Evolutionary conservation across 331 rosid genomes (phyloP).

Genomic region (Stylosanthes scabra): DNA sequence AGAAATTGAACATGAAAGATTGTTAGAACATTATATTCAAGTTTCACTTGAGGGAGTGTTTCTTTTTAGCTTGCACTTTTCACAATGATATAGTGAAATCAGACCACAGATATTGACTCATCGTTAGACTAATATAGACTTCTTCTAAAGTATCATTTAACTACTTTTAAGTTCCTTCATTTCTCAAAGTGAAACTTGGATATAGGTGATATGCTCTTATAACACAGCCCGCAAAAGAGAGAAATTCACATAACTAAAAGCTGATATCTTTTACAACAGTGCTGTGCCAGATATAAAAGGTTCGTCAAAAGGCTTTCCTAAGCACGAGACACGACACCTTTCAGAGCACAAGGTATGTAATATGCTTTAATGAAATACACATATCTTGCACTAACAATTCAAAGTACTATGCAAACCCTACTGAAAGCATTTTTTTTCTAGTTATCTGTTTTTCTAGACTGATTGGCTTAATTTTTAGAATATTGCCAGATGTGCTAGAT

Average conservation of each 20-base stretch:
- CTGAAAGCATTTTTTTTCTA: constrained; percentile 1
- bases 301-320: constrained; percentile 74
- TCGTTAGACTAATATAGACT: neutral
- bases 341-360: constrained; percentile 88
- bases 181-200: constrained; percentile 16
- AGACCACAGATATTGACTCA: neutral
- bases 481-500: constrained; percentile 95
- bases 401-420: constrained; percentile 7
- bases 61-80: neutral
- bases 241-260: constrained; percentile 27
- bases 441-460: constrained; percentile 44
- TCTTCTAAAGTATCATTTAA: neutral
- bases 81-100: neutral
- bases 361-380: constrained; percentile 5
- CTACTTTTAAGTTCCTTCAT: constrained; percentile 24
- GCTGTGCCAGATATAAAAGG: constrained; percentile 70
- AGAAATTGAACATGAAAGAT: neutral
- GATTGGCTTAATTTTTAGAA: constrained; percentile 74
- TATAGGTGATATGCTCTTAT: constrained; percentile 19
- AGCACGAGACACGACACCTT: constrained; percentile 92
- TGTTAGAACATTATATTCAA: neutral
- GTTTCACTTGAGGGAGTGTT: constrained; percentile 16
- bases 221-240: constrained; percentile 17
- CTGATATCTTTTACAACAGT: constrained; percentile 49
- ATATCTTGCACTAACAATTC: constrained; percentile 27